These are phyloP conservation scores for Edaphochlamys debaryana DNA, from an alignment of 139 green algal species.

Conservation along the genomic window DNA sequence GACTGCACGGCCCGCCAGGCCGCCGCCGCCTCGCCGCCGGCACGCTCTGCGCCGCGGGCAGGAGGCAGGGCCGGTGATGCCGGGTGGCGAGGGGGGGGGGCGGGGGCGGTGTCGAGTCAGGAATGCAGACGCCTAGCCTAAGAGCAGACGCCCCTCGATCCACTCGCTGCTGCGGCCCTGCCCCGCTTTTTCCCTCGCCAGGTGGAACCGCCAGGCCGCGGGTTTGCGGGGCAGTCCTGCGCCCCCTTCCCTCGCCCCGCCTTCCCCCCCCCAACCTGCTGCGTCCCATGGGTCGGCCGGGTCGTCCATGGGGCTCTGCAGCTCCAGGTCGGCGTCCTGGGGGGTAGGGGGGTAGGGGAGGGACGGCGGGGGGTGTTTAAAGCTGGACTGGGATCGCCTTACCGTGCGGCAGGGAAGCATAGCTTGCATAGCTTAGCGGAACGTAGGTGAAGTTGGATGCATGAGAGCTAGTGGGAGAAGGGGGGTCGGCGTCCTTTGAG, in stretches of 20 bases:
- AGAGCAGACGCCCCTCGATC: neutral
- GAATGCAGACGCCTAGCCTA: neutral
- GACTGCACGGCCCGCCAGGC: conserved; percentile 15
- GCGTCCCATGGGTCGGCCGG: no score
- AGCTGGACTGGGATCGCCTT: no score
- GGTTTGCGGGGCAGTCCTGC: no score
- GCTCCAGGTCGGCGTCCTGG: conserved; percentile 1
- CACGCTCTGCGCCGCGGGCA: neutral
- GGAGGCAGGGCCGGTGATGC: no score
- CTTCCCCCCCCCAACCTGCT: no score
- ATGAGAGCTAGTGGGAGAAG: no score
- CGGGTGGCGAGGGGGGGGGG: no score
- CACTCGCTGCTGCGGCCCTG: no score
- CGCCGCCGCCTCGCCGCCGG: neutral
- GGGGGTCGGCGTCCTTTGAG: no score
- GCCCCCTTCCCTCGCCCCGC: no score
- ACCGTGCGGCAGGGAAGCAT: no score
- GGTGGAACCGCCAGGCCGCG: neutral
- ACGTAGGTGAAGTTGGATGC: neutral
- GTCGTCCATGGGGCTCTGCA: no score
- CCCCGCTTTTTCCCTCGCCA: neutral
- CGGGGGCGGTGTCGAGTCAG: neutral
- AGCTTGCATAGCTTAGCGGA: neutral
- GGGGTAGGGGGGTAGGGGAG: neutral
- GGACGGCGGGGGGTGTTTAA: neutral